A percentile compares a stretch with the other conserved stretches of the same genome.
Conservation (phyloP, 164 flowering plant genomes). For the Euptelea pleiosperma region DNA sequence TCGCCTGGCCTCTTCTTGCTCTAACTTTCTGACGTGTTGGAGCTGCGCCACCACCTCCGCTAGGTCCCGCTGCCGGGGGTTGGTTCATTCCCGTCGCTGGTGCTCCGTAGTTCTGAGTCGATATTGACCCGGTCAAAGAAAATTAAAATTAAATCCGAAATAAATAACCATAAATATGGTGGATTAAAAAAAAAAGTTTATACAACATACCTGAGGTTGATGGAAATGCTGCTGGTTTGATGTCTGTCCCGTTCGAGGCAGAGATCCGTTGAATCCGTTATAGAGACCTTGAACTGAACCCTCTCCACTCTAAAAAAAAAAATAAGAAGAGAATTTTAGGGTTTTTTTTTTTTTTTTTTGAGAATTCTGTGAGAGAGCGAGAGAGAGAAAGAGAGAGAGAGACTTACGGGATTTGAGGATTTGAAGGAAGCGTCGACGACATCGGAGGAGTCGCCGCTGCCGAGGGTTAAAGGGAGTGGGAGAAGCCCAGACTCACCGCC, state of each 20-base stretch:
- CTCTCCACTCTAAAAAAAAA: constrained; percentile 40
- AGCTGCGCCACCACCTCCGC: constrained; percentile 36
- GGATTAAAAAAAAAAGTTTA: neutral
- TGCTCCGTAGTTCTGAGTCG: constrained; percentile 44
- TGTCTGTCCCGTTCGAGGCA: constrained; percentile 36
- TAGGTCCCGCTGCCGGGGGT: constrained; percentile 33
- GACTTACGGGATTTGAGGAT: constrained; percentile 29
- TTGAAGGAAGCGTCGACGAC: constrained; percentile 38
- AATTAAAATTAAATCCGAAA: neutral
- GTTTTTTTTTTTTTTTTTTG: neutral
- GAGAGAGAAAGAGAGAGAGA: neutral
- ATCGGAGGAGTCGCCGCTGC: constrained; percentile 18
- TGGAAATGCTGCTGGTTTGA: constrained; percentile 45
- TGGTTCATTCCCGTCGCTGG: constrained; percentile 39
- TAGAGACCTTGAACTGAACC: constrained; percentile 51
- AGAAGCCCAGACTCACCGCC: constrained; percentile 28
- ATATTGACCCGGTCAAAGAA: constrained; percentile 25
- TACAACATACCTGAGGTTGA: constrained; percentile 48
- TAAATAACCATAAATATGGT: neutral
- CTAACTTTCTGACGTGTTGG: constrained; percentile 72
- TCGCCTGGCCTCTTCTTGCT: constrained; percentile 96
- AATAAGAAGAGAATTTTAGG: too few species aligned
- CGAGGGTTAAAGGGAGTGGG: constrained; percentile 32
- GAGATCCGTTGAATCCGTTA: constrained; percentile 60
- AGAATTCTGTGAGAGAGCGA: neutral